Evolutionary conservation across 192 early-diverging fungal genomes (phyloP).

Genomic region (Backusella circina): DNA sequence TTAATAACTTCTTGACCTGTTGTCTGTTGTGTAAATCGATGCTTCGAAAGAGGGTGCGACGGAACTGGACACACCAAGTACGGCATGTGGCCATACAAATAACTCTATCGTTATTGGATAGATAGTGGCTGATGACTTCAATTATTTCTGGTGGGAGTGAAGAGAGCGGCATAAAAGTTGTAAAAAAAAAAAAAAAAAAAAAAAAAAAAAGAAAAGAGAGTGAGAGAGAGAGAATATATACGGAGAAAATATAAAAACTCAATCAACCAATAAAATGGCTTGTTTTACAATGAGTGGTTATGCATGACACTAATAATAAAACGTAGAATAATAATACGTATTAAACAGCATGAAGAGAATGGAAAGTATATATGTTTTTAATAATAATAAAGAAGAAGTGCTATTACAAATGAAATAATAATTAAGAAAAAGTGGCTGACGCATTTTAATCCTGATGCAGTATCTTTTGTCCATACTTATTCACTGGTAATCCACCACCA

Average conservation of each 20-base stretch:
- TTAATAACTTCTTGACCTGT: background rate
- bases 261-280: too few relatives aligned
- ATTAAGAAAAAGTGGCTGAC: too few relatives aligned
- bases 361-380: too few relatives aligned
- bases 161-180: background rate
- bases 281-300: too few relatives aligned
- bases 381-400: too few relatives aligned
- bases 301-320: too few relatives aligned
- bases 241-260: too few relatives aligned
- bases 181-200: background rate
- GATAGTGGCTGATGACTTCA: background rate
- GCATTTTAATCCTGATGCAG: background rate
- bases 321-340: too few relatives aligned
- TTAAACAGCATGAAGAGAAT: too few relatives aligned
- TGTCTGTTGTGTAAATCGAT: background rate
- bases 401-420: too few relatives aligned
- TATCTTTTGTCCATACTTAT: background rate
- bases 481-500: constrained; percentile 22
- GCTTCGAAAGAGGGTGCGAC: background rate
- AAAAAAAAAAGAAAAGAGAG: background rate
- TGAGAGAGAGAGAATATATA: too few relatives aligned
- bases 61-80: background rate
- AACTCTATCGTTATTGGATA: background rate
- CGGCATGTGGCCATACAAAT: background rate
- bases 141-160: background rate